Evolutionary conservation across 2,329 filamentous ascomycete species (phyloP), one percentile per base, ranked within the genome.

Genomic region (Aureobasidium sp.): DNA sequence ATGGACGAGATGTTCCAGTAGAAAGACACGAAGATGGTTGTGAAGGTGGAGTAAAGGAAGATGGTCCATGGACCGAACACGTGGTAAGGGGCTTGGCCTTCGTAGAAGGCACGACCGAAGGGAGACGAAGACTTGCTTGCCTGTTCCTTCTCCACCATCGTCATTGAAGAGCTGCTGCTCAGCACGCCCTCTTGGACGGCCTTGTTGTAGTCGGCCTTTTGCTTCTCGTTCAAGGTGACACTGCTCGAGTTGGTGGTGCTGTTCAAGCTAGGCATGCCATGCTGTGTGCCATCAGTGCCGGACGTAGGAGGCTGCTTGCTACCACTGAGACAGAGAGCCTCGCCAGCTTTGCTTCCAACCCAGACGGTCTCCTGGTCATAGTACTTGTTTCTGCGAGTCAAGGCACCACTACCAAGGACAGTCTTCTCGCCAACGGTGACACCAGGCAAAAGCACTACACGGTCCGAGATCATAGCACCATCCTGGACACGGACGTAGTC

Each of bases 41-140:
- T 69, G 57, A 74, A 64, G 8, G 70, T 65, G 1, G 75, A 78
- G 64, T 80, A 80, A 54, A 70, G 63, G 60, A 77, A 74, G 57
- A 79, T 79, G 11, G 68, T 63, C 51, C 69, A 68, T 10, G 71
- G 72, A 2, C 72, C 70, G 37, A 77, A 64, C 21, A 80, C 78
- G 37, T 68, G 66, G 65, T 79, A 80, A 1, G 73, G 68, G 2
- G 77, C 75, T 42, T 74, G 64, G 16, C 70, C 68, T 40, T 74
- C 66, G 64, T 80, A 80, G 62, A 80, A 80, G 2, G 78, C 78
- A 8, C 76, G 71, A 25, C 78, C 78, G 57, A 81, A 81, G 0
- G 78, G 77, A 3, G 58, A 77, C 29, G 62, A 68, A 3, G 54
- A 44, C 2, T 35, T 11, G 6, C 44, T n/a, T 11, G 40, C 51